Base-by-base conservation (phyloP, 1,284 basidiomycete species). In the Ganoderma meredithae region DNA sequence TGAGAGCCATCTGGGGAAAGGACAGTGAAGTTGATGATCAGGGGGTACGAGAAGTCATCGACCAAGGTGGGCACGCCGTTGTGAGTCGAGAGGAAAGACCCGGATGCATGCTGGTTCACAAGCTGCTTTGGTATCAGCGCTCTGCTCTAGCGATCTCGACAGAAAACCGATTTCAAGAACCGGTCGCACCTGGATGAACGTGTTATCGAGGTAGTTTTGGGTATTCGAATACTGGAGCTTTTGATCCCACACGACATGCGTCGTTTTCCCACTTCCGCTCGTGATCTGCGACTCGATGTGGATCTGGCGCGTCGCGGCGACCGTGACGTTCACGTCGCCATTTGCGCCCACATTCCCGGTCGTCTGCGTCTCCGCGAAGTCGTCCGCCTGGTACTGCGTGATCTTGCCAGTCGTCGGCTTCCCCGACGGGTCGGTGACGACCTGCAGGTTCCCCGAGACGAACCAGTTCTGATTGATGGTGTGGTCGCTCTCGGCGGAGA, bases 391-490 rank as follows among this genome's bases (percentile, higher is more conserved):
- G 72, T 92, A 90, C 8, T 76, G 72, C 0, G 84, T 89, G 64
- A 94, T 91, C 52, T 82, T 83, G 49, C 92, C 92, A 1, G 87
- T 92, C 1, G 92, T 93, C 3, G 82, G 90, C 71, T 82, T 79
- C 3, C 82, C 79, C 36, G 90, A 91, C 12, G 86, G 77, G 75
- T 93, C 91, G 0, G 88, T 87, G 67, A 90, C 77, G 55, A 93
- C 88, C 77, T 93, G 91, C 5, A 95, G 82, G 47, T 87, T 81
- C 3, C 90, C 92, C 9, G 92, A 92, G 52, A 93, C 85, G 78
- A 88, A 93, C 94, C 94, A 95, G 75, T 93, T 92, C 69, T 85
- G 82, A 66, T 91, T 86, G 74, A 91, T 88, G 9, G 84, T 80
- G 69, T 89, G 88, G 72, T 92, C 85, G 2, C 79, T 72, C 74